These are phyloP conservation scores for Endocladia muricata DNA, from an alignment of 31 red algal genomes.

Conservation along the genomic window DNA sequence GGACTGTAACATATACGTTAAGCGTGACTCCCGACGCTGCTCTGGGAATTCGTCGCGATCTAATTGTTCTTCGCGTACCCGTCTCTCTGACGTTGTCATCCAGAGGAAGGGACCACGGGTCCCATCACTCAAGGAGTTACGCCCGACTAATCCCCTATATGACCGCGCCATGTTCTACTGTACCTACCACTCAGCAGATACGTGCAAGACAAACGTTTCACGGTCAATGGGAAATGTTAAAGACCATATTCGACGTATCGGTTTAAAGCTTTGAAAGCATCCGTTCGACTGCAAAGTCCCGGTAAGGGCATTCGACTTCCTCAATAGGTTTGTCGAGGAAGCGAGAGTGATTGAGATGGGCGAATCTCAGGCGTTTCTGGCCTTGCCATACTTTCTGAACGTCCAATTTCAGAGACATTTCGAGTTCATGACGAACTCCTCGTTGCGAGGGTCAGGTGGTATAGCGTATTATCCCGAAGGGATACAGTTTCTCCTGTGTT, in stretches of 20 bases:
- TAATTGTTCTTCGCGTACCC: too few relatives aligned
- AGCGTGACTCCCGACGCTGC: too few relatives aligned
- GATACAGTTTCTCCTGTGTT: not conserved
- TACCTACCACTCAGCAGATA: too few relatives aligned
- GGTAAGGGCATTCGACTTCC: constrained; percentile 2
- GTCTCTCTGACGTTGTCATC: too few relatives aligned
- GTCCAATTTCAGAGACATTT: not conserved
- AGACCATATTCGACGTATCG: not conserved
- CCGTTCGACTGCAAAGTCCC: not conserved
- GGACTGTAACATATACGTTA: too few relatives aligned
- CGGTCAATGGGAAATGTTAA: constrained; percentile 18
- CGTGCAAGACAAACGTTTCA: too few relatives aligned
- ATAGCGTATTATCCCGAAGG: not conserved
- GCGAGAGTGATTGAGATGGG: constrained; percentile 1
- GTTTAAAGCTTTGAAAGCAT: not conserved
- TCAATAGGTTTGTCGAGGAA: not conserved
- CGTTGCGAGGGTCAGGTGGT: not conserved
- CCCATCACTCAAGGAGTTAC: too few relatives aligned
- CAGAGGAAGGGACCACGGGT: too few relatives aligned
- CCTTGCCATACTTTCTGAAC: constrained; percentile 5
- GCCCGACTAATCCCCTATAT: too few relatives aligned
- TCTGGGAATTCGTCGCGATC: too few relatives aligned
- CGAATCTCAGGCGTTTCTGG: not conserved
- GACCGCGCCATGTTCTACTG: too few relatives aligned
- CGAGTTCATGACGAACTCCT: not conserved